A percentile compares a stretch with the other conserved stretches of the same genome.
These are phyloP conservation scores for Saccharomycopsis olivae DNA, from an alignment of 805 yeast genomes.

Conservation along the genomic window DNA sequence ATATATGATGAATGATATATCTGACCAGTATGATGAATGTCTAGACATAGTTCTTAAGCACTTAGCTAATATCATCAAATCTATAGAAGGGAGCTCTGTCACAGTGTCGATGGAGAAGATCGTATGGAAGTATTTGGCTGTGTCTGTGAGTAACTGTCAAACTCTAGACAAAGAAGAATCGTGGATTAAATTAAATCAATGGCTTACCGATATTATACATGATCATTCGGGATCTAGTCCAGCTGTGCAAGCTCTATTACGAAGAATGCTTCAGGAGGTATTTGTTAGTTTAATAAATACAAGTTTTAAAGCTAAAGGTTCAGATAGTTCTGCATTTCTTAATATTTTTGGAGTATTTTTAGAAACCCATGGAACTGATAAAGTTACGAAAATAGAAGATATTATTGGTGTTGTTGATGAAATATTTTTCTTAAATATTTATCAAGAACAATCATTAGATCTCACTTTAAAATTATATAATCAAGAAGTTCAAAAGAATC, in stretches of 20 bases:
- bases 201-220: constrained; percentile 28
- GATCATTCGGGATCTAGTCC: constrained; percentile 20
- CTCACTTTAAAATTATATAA: constrained; percentile 25
- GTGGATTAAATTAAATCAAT: constrained; percentile 31
- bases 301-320: constrained; percentile 16
- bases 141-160: constrained; percentile 27
- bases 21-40: constrained; percentile 16
- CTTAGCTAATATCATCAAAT: constrained; percentile 20
- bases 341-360: constrained; percentile 46
- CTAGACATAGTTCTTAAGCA: constrained; percentile 22
- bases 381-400: constrained; percentile 45
- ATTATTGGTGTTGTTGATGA: constrained; percentile 51
- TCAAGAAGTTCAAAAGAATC: constrained; percentile 35
- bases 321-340: constrained; percentile 33
- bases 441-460: constrained; percentile 47
- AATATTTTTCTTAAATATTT: constrained; percentile 50
- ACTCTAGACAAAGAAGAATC: constrained; percentile 25
- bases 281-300: constrained; percentile 31
- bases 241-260: constrained; percentile 23
- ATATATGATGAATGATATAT: constrained; percentile 4
- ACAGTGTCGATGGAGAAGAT: constrained; percentile 21
- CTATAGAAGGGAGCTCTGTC: too few relatives aligned
- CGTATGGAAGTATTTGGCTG: constrained; percentile 28
- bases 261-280: constrained; percentile 31
- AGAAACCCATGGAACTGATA: constrained; percentile 29